Base-by-base conservation (phyloP, 2,329 filamentous ascomycete genomes). In the Pseudogymnoascus pannorum region DNA sequence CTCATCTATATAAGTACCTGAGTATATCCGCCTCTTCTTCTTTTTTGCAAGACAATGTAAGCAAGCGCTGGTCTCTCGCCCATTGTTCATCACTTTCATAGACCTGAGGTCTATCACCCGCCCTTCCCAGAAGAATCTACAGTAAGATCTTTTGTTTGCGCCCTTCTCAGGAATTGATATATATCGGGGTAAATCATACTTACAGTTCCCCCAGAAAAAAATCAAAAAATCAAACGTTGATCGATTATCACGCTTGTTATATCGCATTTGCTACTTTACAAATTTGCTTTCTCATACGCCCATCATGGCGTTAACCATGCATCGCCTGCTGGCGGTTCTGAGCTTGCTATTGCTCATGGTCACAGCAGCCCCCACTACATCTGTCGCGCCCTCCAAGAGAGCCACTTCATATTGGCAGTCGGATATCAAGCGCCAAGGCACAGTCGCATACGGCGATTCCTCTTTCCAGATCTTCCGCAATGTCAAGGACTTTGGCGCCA, bases 381-480 rank as follows among this genome's bases (percentile, higher is more conserved):
- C 54, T 6, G 20, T 8, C 29, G 54, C 29, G 7, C 54, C 35
- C 5, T 58, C 54, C 16, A 58, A 33, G 18, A 20, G 54, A 58
- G 29, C 29, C 18, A 18, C 16, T 29, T 16, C 29, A 22, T 72
- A 70, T 60, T 73, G 72, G 72, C 60, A 72, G 18, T 63, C 68
- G 12, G 66, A 64, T 22, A 73, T 73, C 51, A 54, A 64, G 40
- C 65, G 71, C 51, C 66, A 72, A 64, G 72, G 72, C 29, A 70
- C 65, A 22, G 69, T 71, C 57, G 69, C 69, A 38, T 72, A 64
- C 63, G 71, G 71, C 42, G 75, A 77, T 61, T 65, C 77, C 22
- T 74, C 75, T 70, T 94, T 91, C 80, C 81, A 89, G 72, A 78
- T 92, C 66, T 92, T 85, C 75, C 86, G 89, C 68, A 91, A 91